Conservation (phyloP, 2,329 filamentous ascomycete species). For the Aspergillus costaricaensis region DNA sequence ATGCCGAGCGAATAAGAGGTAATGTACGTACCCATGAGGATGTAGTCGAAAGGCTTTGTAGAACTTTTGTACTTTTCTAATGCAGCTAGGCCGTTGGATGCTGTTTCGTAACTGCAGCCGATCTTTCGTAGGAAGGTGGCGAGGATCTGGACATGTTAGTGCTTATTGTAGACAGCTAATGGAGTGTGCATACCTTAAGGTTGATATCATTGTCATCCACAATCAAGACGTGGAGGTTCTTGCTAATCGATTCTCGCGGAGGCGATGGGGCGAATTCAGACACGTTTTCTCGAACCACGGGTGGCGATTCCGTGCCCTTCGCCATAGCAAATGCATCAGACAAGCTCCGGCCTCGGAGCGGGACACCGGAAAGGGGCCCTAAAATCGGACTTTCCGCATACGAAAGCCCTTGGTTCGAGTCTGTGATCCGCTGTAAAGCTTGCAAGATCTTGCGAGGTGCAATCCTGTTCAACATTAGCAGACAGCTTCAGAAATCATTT, state of each 20-base stretch:
- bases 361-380: slow-evolving; percentile 12
- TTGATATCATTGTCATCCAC: slow-evolving; percentile 49
- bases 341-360: slow-evolving; percentile 14
- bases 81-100: slow-evolving; percentile 42
- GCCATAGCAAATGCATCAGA: slow-evolving; percentile 21
- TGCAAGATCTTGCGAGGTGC: slow-evolving; percentile 30
- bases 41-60: slow-evolving; percentile 37
- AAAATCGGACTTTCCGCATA: slow-evolving; percentile 7
- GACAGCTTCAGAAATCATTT: background rate
- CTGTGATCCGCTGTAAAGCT: slow-evolving; percentile 20
- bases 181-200: slow-evolving; percentile 26
- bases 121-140: slow-evolving; percentile 43
- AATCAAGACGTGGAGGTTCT: slow-evolving; percentile 34
- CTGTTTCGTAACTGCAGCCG: slow-evolving; percentile 39
- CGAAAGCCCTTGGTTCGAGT: background rate
- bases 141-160: slow-evolving; percentile 29
- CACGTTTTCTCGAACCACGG: slow-evolving; percentile 17
- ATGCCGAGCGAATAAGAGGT: background rate
- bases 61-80: slow-evolving; percentile 37
- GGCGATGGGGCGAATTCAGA: slow-evolving; percentile 13
- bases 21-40: slow-evolving; percentile 34
- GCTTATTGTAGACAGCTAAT: background rate
- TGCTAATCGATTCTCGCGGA: slow-evolving; percentile 3
- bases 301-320: slow-evolving; percentile 18
- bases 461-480: slow-evolving; percentile 25